Conservation (phyloP, 345 rosid species). For the Salix udensis region DNA sequence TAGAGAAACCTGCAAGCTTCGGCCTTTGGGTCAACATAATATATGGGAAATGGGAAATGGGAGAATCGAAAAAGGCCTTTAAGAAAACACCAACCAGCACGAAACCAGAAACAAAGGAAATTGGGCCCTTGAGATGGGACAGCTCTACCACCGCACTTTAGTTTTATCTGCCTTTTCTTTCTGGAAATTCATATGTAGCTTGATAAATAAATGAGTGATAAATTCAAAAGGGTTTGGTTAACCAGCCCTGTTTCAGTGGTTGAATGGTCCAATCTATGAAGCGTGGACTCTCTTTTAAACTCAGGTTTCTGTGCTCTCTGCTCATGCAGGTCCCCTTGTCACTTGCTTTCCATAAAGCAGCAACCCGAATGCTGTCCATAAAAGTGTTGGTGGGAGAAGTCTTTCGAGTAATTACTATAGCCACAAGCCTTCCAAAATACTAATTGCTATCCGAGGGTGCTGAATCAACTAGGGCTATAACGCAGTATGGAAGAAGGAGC, state of each 20-base stretch:
- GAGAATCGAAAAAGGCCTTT: background rate
- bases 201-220: background rate
- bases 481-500: no score
- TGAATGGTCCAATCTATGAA: conserved; percentile 6
- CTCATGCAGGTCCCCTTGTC: background rate
- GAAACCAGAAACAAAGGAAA: background rate
- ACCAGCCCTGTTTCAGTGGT: background rate
- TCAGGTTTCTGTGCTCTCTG: background rate
- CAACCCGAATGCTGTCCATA: background rate
- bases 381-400: background rate
- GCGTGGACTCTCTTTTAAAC: background rate
- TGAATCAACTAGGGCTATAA: no score
- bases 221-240: background rate
- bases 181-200: background rate
- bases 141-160: conserved; percentile 10
- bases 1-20: background rate
- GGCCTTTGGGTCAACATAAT: background rate
- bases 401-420: background rate
- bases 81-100: background rate
- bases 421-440: background rate
- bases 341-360: background rate
- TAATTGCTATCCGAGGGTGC: no score
- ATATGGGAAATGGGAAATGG: background rate
- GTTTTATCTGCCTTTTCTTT: background rate
- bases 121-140: conserved; percentile 5